These are phyloP conservation scores for Didymella sp. DNA, from an alignment of 2,329 filamentous ascomycete genomes.

Conservation along the genomic window DNA sequence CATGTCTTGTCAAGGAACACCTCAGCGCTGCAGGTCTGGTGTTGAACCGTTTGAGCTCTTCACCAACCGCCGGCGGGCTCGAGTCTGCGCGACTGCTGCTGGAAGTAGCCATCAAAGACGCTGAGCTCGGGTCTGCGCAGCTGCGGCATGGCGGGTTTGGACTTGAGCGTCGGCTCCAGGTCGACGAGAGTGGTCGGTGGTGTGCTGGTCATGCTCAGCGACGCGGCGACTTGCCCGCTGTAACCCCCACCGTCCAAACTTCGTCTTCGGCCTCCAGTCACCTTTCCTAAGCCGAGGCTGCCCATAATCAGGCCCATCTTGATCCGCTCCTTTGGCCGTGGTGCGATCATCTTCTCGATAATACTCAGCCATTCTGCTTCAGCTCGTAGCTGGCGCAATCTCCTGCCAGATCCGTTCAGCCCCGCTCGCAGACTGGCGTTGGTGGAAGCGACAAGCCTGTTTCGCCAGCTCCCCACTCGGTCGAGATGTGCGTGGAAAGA, in stretches of 20 bases:
- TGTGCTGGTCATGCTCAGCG: constrained; percentile 26
- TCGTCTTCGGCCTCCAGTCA: constrained; percentile 36
- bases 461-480: constrained; percentile 45
- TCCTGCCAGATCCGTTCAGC: constrained; percentile 38
- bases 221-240: constrained; percentile 38
- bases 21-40: background rate
- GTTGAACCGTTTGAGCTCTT: constrained; percentile 1
- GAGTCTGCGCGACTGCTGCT: constrained; percentile 38
- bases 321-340: constrained; percentile 44
- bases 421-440: constrained; percentile 42
- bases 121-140: constrained; percentile 41
- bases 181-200: constrained; percentile 25
- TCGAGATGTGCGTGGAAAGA: constrained; percentile 51
- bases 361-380: constrained; percentile 47
- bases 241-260: constrained; percentile 47
- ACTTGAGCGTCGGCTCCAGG: constrained; percentile 16
- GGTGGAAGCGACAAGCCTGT: constrained; percentile 40
- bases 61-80: constrained; percentile 35
- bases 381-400: constrained; percentile 42
- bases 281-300: constrained; percentile 39
- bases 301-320: constrained; percentile 45
- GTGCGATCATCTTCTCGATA: constrained; percentile 46
- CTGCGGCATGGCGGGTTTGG: background rate
- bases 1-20: background rate
- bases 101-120: constrained; percentile 48